Conservation (phyloP, 805 yeast genomes). For the Barnettozyma sp. region DNA sequence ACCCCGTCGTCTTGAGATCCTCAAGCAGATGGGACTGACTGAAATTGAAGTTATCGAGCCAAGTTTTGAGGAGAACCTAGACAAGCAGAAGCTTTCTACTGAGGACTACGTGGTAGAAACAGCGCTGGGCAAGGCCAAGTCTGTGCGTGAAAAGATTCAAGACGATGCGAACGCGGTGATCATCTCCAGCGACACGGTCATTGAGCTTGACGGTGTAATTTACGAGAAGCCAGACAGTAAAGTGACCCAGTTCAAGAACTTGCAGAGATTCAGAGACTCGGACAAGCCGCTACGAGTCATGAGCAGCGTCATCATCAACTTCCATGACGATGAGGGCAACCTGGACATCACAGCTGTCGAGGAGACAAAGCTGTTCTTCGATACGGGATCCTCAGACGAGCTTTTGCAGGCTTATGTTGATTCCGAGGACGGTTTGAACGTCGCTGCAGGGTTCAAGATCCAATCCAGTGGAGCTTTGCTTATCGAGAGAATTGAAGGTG, state of each 20-base stretch:
- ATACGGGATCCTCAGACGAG: conserved; percentile 41
- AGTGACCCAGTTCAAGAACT: conserved; percentile 42
- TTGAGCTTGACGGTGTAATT: conserved; percentile 52
- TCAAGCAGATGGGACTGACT: conserved; percentile 49
- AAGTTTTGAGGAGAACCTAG: conserved; percentile 68
- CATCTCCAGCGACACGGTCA: conserved; percentile 75
- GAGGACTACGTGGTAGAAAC: conserved; percentile 64
- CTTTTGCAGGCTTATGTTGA: conserved; percentile 56
- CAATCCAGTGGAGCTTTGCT: conserved; percentile 69
- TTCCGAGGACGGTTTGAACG: conserved; percentile 67
- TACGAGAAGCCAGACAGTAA: conserved; percentile 74
- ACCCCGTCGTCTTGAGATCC: conserved; percentile 70
- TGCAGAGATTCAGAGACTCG: conserved; percentile 41
- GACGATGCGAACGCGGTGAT: conserved; percentile 24
- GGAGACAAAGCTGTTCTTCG: conserved; percentile 36
- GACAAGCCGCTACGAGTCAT: conserved; percentile 40
- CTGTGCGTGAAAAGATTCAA: conserved; percentile 44
- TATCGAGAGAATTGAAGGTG: conserved; percentile 64
- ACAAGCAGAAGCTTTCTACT: conserved; percentile 43
- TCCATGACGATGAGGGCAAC: conserved; percentile 17
- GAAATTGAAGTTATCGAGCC: conserved; percentile 49
- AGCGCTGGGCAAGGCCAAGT: conserved; percentile 56
- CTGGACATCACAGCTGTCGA: conserved; percentile 30
- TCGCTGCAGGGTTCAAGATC: conserved; percentile 89
- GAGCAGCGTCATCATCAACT: conserved; percentile 39